Base-by-base conservation (phyloP, 768 basidiomycete species). In the Pleurotus ostreatus region DNA sequence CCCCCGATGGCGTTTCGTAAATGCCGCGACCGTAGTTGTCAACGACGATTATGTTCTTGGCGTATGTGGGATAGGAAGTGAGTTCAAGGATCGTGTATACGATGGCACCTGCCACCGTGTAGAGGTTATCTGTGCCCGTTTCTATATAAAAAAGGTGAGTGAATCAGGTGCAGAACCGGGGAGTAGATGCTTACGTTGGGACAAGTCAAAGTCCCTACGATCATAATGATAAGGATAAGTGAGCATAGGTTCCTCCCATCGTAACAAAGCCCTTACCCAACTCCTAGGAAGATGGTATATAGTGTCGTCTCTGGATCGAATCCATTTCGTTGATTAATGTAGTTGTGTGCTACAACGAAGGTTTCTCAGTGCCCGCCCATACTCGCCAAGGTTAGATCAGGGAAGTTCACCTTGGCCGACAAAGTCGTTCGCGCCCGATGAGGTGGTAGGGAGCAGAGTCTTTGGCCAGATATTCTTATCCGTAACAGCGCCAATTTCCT, bases 281-380 rank as follows among this genome's bases (percentile, higher is more conserved):
- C 82, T 11, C 81, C 81, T 59, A 83, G 79, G 68, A 83, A 83
- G 8, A 78, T 57, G 0, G 73, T 69, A 49, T 81, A 82, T 5
- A 83, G 69, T 5, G 81, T 82, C 2, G 74, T 75, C 4, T 70
- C 64, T 0, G 75, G 70, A 55, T 78, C 68, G 1, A 73, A 65
- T 1, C 65, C 38, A 13, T 57, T 49, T 7, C 23, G 30, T 56
- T 63, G 62, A n/a, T 51, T 48, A 8, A 61, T 65, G 40, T 65
- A 65, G 22, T 56, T 49, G 48, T 65, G 63, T 30, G 63, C 66
- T 70, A 45, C 5, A 45, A 11, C 5, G 9, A 23, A 22, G 53
- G 39, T 23, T 47, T 11, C 30, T 34, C 30, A 26, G n/a, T n/a
- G 54, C 52, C 30, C 20, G 20, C 47, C 5, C 46, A 13, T 38